Conservation (phyloP, 78 protist species). For the Diacronema lutheri region DNA sequence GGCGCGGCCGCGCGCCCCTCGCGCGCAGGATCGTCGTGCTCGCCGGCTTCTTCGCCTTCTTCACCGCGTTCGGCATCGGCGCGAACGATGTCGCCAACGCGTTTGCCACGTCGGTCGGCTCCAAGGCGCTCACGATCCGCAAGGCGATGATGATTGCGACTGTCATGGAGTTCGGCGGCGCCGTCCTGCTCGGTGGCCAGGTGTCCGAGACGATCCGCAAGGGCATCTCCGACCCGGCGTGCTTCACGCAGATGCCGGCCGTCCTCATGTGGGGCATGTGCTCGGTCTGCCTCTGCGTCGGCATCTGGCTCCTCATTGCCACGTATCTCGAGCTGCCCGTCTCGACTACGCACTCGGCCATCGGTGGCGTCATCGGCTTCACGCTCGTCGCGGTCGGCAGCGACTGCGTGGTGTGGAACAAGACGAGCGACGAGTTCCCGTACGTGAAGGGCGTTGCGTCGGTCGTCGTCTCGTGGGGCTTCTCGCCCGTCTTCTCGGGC, state of each 20-base stretch:
- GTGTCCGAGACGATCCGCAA: neutral
- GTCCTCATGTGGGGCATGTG: conserved; percentile 2
- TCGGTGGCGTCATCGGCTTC: conserved; percentile 5
- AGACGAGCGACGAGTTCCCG: no score
- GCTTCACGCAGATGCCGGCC: neutral
- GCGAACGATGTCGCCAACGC: conserved; percentile 12
- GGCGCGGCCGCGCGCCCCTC: no score
- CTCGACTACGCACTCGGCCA: neutral
- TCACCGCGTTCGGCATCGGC: neutral
- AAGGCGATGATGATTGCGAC: neutral
- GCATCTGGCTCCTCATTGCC: neutral
- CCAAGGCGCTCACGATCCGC: neutral
- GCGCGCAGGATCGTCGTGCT: no score
- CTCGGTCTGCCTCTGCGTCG: neutral
- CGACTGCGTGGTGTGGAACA: neutral
- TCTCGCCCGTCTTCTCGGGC: conserved; percentile 52
- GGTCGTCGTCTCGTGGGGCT: conserved; percentile 34
- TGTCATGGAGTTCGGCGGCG: neutral
- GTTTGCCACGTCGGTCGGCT: neutral
- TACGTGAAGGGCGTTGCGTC: neutral
- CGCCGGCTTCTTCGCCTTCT: no score
- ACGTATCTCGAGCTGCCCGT: conserved; percentile 11
- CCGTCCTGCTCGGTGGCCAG: neutral
- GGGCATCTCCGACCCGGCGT: neutral
- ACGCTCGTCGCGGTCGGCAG: neutral